Evolutionary conservation across 164 flowering plant genomes (phyloP), one percentile per base, ranked within the genome.

Genomic region (Nelumbo lutea): DNA sequence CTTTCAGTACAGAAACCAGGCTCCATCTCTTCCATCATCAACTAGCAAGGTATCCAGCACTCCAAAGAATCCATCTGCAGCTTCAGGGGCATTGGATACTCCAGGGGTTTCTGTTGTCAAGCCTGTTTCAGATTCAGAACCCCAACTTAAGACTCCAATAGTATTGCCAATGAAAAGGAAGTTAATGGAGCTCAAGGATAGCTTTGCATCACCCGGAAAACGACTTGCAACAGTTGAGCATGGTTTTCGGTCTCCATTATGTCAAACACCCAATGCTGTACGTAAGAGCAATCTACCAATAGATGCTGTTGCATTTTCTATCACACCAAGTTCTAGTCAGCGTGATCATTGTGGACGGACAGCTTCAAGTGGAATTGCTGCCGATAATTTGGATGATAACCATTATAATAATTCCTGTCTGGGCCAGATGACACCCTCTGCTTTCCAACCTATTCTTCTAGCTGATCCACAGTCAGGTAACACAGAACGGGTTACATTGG

Each of bases 151-250:
- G 80, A 90, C 94, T 52, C 96, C 97, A 9, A 76, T 87, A 56
- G 45, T 79, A 44, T 69, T 91, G 73, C 97, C 93, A 47, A 68
- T 84, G 86, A 96, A 96, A 76, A 80, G 99, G 51, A 96, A 96
- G 72, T 66, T 83, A n/a, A 81, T 79, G n/a, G 99, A 95, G 9
- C 50, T 75, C 14, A 89, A 82, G 75, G 96, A 90, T 70, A 40
- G 79, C 14, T 66, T 67, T 45, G 64, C 81, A 61, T 64, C 88
- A 47, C 81, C 87, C 45, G 79, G 50, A 6, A 96, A 96, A 79
- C 88, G 95, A 58, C 69, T 80, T 40, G 77, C 83, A 69, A 76
- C 83, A 4, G 70, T 81, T 63, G 99, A 93, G 42, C 80, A 63
- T 63, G 82, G 81, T 44, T 68, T 83, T 52, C 84, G 80, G n/a